phyloP scores from a whole-genome alignment of 225 moss, liverwort and hornwort species.

The Ulota crispa region DNA sequence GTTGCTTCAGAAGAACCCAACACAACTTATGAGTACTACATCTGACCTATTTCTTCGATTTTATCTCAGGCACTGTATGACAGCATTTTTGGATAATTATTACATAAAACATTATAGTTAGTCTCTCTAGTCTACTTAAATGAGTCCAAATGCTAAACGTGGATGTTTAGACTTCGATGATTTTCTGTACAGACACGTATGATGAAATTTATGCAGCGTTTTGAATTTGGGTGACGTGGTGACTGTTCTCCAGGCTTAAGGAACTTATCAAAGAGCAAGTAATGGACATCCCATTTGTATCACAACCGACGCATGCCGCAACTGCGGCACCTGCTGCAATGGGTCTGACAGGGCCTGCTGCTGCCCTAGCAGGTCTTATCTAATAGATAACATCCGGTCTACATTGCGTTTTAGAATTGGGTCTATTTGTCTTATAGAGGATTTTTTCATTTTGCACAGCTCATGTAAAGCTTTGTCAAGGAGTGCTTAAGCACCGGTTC shows the following conservation, averaged over 20 bases:
- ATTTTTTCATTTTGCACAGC: conserved; percentile 36
- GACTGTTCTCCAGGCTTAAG: conserved; percentile 63
- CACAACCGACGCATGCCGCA: conserved; percentile 36
- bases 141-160: background rate
- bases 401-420: conserved; percentile 20
- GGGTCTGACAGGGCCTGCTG: conserved; percentile 82
- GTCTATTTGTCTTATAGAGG: conserved; percentile 17
- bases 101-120: background rate
- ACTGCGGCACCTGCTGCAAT: conserved; percentile 49
- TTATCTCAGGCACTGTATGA: background rate
- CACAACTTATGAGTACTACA: conserved; percentile 76
- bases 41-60: conserved; percentile 19
- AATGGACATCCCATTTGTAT: conserved; percentile 53
- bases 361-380: conserved; percentile 76
- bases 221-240: conserved; percentile 15
- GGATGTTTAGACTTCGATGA: background rate
- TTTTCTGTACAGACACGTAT: background rate
- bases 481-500: conserved; percentile 20
- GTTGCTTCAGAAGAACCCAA: conserved; percentile 83
- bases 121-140: background rate
- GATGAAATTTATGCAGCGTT: conserved; percentile 7
- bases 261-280: conserved; percentile 91
- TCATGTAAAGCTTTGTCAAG: conserved; percentile 36
- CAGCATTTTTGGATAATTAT: background rate
- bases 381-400: conserved; percentile 22